A percentile compares a stretch with the other conserved stretches of the same genome.
These are phyloP conservation scores for Penicillium sclerotigenum DNA, from an alignment of 2,329 filamentous ascomycete species.

Conservation along the genomic window DNA sequence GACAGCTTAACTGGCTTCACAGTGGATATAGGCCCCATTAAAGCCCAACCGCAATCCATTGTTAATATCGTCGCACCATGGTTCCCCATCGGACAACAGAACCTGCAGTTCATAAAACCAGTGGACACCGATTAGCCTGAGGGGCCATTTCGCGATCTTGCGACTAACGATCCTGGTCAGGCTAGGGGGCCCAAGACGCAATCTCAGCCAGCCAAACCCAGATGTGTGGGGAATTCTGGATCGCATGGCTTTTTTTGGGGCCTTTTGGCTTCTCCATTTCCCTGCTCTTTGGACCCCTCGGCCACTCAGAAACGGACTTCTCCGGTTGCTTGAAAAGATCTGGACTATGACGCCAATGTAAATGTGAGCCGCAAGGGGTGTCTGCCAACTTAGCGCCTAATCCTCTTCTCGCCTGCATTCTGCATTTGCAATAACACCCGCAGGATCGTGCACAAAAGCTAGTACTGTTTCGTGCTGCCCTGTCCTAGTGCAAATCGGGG, in stretches of 20 bases:
- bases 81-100: constrained; percentile 8
- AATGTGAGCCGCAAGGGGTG: constrained; percentile 28
- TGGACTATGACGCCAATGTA: constrained; percentile 15
- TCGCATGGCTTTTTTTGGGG: constrained; percentile 16
- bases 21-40: neutral
- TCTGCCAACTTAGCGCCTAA: constrained; percentile 7
- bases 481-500: constrained; percentile 2
- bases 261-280: neutral
- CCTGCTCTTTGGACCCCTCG: constrained; percentile 10
- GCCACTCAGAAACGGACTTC: constrained; percentile 16
- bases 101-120: constrained; percentile 15
- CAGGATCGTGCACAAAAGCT: constrained; percentile 11
- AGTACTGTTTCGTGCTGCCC: constrained; percentile 2
- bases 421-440: constrained; percentile 11
- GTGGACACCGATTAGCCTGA: constrained; percentile 25
- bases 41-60: neutral
- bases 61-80: neutral
- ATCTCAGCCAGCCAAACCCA: constrained; percentile 25
- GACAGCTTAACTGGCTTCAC: neutral
- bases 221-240: constrained; percentile 23
- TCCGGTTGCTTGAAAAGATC: constrained; percentile 16
- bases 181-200: constrained; percentile 16
- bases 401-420: constrained; percentile 6
- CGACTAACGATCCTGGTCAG: constrained; percentile 17
- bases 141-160: constrained; percentile 18